Evolutionary conservation across 768 basidiomycete species (phyloP).

Genomic region (Chalciporus sphaerocephalus): DNA sequence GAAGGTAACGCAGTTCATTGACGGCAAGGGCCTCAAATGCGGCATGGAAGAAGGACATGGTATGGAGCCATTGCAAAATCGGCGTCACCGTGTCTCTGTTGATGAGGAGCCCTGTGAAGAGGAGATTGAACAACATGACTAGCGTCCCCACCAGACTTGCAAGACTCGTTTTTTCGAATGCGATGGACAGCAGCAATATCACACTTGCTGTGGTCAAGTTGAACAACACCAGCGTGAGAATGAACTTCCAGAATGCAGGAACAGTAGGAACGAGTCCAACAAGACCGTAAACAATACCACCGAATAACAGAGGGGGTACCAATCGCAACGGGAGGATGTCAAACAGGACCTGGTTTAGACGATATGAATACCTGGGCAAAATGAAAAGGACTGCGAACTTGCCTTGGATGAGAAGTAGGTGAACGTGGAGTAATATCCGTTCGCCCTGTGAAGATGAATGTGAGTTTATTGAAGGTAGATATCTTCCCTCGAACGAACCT

Average conservation of each 20-base stretch:
- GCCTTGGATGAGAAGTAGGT: conserved; percentile 97
- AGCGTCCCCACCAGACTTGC: conserved; percentile 93
- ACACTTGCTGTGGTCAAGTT: conserved; percentile 94
- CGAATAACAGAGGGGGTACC: conserved; percentile 92
- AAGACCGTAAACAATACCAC: conserved; percentile 91
- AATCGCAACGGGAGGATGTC: conserved; percentile 93
- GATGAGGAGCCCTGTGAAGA: conserved; percentile 94
- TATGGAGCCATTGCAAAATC: conserved; percentile 80
- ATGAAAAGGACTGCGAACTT: background rate
- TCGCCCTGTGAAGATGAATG: conserved; percentile 53
- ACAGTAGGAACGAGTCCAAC: conserved; percentile 93
- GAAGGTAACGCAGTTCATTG: conserved; percentile 91
- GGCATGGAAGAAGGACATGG: conserved; percentile 96
- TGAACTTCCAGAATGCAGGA: conserved; percentile 94
- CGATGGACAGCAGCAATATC: conserved; percentile 85
- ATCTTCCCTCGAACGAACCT: conserved; percentile 45
- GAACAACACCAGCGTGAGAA: conserved; percentile 92
- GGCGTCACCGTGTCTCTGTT: conserved; percentile 82
- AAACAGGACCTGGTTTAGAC: conserved; percentile 68
- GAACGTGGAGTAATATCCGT: conserved; percentile 96
- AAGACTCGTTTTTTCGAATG: conserved; percentile 80
- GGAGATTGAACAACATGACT: conserved; percentile 95
- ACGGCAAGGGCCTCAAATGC: conserved; percentile 97
- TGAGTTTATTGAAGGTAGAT: background rate
- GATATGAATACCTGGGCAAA: background rate